Base-by-base conservation (phyloP, 169 alveolate genomes). In the Perkinsus chesapeaki region DNA sequence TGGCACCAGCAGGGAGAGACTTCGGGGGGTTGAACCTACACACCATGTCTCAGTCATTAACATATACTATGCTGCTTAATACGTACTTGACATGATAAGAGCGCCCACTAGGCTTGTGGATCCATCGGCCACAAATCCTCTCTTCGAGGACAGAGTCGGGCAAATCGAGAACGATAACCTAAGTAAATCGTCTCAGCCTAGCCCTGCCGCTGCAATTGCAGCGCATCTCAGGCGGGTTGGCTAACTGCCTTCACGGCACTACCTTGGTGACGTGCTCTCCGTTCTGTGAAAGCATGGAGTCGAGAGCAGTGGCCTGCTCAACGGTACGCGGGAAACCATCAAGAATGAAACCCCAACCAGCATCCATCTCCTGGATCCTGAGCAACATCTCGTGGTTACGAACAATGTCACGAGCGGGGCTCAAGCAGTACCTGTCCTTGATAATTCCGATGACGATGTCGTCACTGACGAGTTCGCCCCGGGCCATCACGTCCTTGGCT, bases 311-410 rank as follows among this genome's bases (percentile, higher is more conserved):
- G 34, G 99, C 99, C 93, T 98, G 98, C 48, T 97, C 96, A 39
- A 95, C 94, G 92, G 98, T 98, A 91, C 99, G 93, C 39, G 99
- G 99, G 95, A 97, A 98, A 37, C 99, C 99, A 93, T 98, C 99
- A 60, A 98, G 95, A 92, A 98, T 97, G 91, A 97, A 97, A 39
- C 99, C 99, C 73, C 96, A 48, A 31, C 31, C 31, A n/a, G 72
- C 60, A 73, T 94, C 95, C 23, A 82, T 43, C 34, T 82, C 93
- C 73, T 90, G 72, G 43, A 92, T 38, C 47, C 95, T 94, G 94
- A 90, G 92, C 95, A 95, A n/a, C n/a, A n/a, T n/a, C n/a, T n/a
- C n/a, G n/a, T n/a, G n/a, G n/a, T n/a, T n/a, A n/a, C n/a, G n/a
- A n/a, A n/a, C n/a, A n/a, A n/a, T n/a, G n/a, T n/a, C n/a, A n/a